These are phyloP conservation scores for Mycena vulgaris DNA, from an alignment of 768 basidiomycete species.

Conservation along the genomic window DNA sequence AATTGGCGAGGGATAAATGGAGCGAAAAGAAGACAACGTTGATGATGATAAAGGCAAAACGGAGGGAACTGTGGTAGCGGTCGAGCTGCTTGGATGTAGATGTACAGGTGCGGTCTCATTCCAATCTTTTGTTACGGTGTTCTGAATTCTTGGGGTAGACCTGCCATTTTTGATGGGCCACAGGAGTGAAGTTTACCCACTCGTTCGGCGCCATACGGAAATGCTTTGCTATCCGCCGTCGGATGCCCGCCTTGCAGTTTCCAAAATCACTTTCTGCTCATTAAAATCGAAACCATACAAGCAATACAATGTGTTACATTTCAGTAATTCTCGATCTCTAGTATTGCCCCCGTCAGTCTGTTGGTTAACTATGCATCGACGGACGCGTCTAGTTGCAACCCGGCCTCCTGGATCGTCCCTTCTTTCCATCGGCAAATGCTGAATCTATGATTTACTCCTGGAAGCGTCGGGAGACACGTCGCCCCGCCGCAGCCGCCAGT, in stretches of 20 bases:
- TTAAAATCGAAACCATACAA: no score
- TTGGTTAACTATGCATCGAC: conserved; percentile 55
- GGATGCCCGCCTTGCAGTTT: no score
- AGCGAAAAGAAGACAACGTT: conserved; percentile 77
- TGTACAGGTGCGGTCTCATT: not conserved
- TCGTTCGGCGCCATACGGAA: no score
- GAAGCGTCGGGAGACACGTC: conserved; percentile 83
- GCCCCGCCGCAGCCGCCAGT: conserved; percentile 92
- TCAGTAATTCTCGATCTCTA: no score
- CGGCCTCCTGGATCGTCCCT: conserved; percentile 30
- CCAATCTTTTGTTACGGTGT: not conserved
- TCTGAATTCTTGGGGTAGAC: no score
- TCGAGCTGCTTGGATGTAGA: not conserved
- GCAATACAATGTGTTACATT: not conserved
- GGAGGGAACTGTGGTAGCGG: conserved; percentile 81
- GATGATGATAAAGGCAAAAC: conserved; percentile 75
- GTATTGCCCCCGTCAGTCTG: no score
- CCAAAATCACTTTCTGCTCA: no score
- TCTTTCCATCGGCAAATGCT: conserved; percentile 78
- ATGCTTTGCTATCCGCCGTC: no score
- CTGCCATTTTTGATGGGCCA: no score
- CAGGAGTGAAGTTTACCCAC: no score
- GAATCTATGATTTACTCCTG: conserved; percentile 93
- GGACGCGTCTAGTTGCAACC: conserved; percentile 47
- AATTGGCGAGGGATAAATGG: conserved; percentile 70